Evolutionary conservation across 768 basidiomycete species (phyloP).

Genomic region (Clitopilus passeckerianus): DNA sequence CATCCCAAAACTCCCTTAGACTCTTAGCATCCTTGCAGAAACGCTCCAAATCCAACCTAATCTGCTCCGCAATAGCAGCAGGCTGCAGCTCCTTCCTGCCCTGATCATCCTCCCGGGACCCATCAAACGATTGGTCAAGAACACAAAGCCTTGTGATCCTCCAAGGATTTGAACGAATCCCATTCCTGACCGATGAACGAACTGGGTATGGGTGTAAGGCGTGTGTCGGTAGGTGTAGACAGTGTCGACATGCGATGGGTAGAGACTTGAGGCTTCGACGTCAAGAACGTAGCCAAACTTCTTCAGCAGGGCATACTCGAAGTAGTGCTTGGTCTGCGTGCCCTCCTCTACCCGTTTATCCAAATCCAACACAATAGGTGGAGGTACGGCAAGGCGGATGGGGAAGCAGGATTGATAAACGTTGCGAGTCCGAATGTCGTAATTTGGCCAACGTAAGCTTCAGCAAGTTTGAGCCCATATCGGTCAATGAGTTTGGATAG

Average conservation of each 20-base stretch:
- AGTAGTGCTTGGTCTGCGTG: conserved; percentile 63
- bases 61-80: conserved; percentile 53
- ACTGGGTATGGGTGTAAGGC: conserved; percentile 81
- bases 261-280: conserved; percentile 72
- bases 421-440: conserved; percentile 79
- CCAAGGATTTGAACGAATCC: conserved; percentile 89
- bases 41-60: conserved; percentile 52
- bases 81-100: conserved; percentile 54
- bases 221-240: conserved; percentile 85
- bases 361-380: conserved; percentile 66
- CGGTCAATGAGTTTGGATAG: conserved; percentile 83
- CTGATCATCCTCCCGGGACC: conserved; percentile 61
- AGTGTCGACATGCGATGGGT: conserved; percentile 79
- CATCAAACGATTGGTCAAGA: conserved; percentile 86
- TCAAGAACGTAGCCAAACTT: conserved; percentile 82
- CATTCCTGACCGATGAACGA: conserved; percentile 85
- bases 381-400: conserved; percentile 68
- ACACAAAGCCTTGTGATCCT: conserved; percentile 75
- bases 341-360: conserved; percentile 66
- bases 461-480: conserved; percentile 88
- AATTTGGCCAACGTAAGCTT: conserved; percentile 92
- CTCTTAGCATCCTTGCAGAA: conserved; percentile 59
- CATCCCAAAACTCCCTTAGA: conserved; percentile 68
- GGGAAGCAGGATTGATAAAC: conserved; percentile 91
- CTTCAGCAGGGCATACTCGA: conserved; percentile 74